Evolutionary conservation across 1,284 basidiomycete genomes (phyloP), one percentile per base, ranked within the genome.

Genomic region (Trichosporon sp.): DNA sequence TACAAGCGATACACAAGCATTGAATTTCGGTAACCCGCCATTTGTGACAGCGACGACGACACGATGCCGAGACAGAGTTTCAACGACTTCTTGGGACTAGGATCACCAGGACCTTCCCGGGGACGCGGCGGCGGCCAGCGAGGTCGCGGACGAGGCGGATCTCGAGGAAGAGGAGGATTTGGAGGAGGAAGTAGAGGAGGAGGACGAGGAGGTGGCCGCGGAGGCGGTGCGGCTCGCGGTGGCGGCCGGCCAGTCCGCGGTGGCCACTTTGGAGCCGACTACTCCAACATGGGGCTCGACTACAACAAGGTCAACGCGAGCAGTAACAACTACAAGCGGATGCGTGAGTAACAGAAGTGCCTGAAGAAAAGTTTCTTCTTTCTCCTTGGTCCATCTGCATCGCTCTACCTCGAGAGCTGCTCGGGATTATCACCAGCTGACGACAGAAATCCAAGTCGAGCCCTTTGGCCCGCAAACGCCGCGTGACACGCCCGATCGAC

Each of bases 281-380:
- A 83, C 70, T 72, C 76, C 2, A 77, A 78, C 68, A 78, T 84
- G 37, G 70, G 73, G 1, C 79, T 84, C 68, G 78, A 83, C 71
- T 84, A 84, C 68, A 68, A 70, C 2, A 70, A 66, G 19, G 68
- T 83, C 63, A 82, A 82, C 67, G 75, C 65, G 5, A 75, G 79
- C 74, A 76, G 69, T 14, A 84, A 84, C 71, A 79, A 63, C 35
- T 63, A 63, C 59, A 63, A 37, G 32, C 32, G 35, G 8, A 63
- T 63, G 64, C 40, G 69, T 68, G 54, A 64, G 67, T 66, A 2
- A 21, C 6, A 7, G 2, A 6, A 19, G 51, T 54, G 19, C 21
- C 51, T 19, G 14, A 16, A 12, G 46, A 16, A 16, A 46, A 43
- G 4, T 43, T 14, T 26, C 19, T 1, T 4, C n/a, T 4, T 10